Conservation (phyloP, 2,329 filamentous ascomycete species). For the Beauveria sp. region DNA sequence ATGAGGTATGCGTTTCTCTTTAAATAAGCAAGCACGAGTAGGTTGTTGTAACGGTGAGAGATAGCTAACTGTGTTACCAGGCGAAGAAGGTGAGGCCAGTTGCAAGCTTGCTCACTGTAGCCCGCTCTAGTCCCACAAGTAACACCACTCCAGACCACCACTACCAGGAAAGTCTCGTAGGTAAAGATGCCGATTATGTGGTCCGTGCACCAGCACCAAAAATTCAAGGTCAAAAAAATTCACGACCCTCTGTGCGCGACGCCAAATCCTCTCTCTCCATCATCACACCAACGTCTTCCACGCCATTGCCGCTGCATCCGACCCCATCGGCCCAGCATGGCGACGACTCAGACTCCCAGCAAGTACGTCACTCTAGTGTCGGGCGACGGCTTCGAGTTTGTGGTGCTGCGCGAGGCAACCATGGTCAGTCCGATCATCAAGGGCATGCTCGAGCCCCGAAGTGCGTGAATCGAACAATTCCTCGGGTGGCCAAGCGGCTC, state of each 20-base stretch:
- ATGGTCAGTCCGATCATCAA: slow-evolving; percentile 64
- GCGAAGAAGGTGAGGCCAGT: no score
- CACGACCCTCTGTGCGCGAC: background rate
- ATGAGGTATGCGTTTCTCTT: no score
- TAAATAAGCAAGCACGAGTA: no score
- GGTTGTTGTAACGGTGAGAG: no score
- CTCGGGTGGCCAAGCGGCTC: slow-evolving; percentile 18
- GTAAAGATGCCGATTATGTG: background rate
- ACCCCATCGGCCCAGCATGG: slow-evolving; percentile 11
- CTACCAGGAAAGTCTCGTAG: no score
- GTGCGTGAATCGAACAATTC: slow-evolving; percentile 30
- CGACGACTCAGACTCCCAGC: slow-evolving; percentile 27
- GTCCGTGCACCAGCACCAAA: background rate
- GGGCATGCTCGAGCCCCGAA: slow-evolving; percentile 64
- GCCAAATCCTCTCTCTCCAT: background rate
- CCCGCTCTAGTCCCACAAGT: no score
- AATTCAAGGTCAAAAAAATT: slow-evolving; percentile 6
- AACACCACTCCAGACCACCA: no score
- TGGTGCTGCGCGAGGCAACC: slow-evolving; percentile 63
- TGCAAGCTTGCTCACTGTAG: no score
- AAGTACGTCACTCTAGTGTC: slow-evolving; percentile 75
- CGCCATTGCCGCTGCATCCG: slow-evolving; percentile 9
- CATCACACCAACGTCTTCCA: slow-evolving; percentile 2
- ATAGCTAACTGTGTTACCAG: no score
- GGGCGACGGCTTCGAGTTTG: slow-evolving; percentile 68